phyloP scores from a whole-genome alignment of 192 early-diverging fungal genomes.

The Podila clonocystis region DNA sequence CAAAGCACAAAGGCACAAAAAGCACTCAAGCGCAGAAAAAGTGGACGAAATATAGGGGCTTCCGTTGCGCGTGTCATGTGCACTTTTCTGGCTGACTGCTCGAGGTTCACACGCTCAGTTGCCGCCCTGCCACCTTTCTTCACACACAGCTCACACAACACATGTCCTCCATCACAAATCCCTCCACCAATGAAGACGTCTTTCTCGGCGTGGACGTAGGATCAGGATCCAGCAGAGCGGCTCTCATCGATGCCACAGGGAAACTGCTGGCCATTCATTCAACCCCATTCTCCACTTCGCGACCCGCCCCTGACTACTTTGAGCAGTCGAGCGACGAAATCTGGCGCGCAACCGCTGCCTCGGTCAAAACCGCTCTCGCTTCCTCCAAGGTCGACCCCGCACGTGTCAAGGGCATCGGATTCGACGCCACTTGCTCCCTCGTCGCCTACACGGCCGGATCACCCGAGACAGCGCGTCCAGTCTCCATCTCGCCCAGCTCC shows the following conservation, averaged over 20 bases:
- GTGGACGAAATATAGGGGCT: neutral
- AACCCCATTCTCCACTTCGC: slow-evolving; percentile 56
- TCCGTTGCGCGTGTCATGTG: neutral
- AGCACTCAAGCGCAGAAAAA: no score
- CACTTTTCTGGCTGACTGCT: neutral
- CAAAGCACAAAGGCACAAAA: neutral
- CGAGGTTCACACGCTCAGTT: neutral
- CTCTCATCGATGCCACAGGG: slow-evolving; percentile 60
- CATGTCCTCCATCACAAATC: slow-evolving; percentile 3
- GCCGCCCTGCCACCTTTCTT: neutral
- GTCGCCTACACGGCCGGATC: slow-evolving; percentile 60
- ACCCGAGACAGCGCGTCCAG: slow-evolving; percentile 52
- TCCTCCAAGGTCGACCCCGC: slow-evolving; percentile 28
- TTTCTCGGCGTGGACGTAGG: slow-evolving; percentile 54
- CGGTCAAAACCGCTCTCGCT: slow-evolving; percentile 53
- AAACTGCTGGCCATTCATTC: slow-evolving; percentile 57
- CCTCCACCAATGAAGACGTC: slow-evolving; percentile 6
- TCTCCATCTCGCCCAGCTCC: slow-evolving; percentile 58
- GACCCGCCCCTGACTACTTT: slow-evolving; percentile 62
- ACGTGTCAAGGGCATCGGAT: slow-evolving; percentile 70
- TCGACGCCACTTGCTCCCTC: slow-evolving; percentile 83
- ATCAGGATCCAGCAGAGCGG: slow-evolving; percentile 60
- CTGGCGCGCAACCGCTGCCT: slow-evolving; percentile 64
- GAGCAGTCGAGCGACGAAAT: slow-evolving; percentile 77
- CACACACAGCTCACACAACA: neutral